A percentile compares a stretch with the other conserved stretches of the same genome.
phyloP scores from a whole-genome alignment of 139 green algal species.

The Dunaliella primolecta region DNA sequence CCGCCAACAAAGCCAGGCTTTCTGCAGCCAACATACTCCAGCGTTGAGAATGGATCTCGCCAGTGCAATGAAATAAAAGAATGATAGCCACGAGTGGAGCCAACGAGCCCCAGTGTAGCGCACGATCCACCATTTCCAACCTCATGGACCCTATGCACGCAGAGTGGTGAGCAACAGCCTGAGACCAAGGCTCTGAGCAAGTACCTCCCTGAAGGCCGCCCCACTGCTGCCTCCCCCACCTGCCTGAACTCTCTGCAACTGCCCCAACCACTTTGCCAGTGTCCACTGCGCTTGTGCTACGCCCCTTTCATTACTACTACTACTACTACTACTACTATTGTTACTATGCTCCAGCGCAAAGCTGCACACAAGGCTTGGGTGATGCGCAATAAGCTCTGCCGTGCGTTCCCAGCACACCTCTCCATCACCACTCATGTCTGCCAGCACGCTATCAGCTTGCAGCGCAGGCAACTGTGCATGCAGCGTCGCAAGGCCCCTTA shows the following conservation, averaged over 20 bases:
- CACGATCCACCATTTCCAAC: no score
- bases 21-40: no score
- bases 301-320: no score
- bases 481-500: no score
- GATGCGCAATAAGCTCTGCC: not conserved
- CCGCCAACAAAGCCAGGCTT: no score
- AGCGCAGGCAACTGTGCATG: not conserved
- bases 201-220: not conserved
- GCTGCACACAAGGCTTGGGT: not conserved
- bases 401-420: conserved; percentile 24
- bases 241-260: not conserved
- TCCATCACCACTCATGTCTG: conserved; percentile 9
- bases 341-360: not conserved
- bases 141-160: not conserved
- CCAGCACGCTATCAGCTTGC: not conserved
- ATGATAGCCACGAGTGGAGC: no score
- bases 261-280: not conserved
- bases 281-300: not conserved
- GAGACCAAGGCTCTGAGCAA: not conserved
- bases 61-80: no score
- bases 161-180: not conserved
- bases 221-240: not conserved
- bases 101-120: no score
- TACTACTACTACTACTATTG: not conserved
- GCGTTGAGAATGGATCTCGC: no score